phyloP scores from a whole-genome alignment of 495 filamentous ascomycete genomes.

The Durotheca rogersii region DNA sequence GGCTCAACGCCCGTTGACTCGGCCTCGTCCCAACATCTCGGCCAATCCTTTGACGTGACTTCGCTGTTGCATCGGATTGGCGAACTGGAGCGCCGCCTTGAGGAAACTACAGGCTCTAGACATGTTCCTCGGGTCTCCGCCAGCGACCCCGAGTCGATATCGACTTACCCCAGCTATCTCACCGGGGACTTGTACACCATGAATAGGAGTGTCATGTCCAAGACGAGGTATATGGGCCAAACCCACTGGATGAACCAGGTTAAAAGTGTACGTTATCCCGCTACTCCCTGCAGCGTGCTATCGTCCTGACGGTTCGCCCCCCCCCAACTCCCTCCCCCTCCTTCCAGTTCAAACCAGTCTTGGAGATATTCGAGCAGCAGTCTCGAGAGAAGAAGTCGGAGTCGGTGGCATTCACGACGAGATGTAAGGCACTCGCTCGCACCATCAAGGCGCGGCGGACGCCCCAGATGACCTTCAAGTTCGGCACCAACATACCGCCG shows the following conservation, averaged over 20 bases:
- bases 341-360: slow-evolving; percentile 39
- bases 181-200: slow-evolving; percentile 21
- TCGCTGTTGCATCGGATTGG: slow-evolving; percentile 24
- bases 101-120: slow-evolving; percentile 12
- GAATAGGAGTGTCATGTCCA: slow-evolving; percentile 36
- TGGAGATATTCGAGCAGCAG: slow-evolving; percentile 38
- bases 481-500: slow-evolving; percentile 37
- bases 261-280: slow-evolving; percentile 43
- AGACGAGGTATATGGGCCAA: slow-evolving; percentile 53
- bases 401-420: slow-evolving; percentile 36
- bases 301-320: too few relatives aligned
- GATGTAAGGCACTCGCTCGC: slow-evolving; percentile 50
- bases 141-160: slow-evolving; percentile 7
- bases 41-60: slow-evolving; percentile 18
- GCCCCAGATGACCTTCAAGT: slow-evolving; percentile 29
- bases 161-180: slow-evolving; percentile 24
- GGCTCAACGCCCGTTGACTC: slow-evolving; percentile 21
- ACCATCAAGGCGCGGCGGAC: slow-evolving; percentile 47
- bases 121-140: slow-evolving; percentile 1
- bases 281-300: neutral
- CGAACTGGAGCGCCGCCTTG: slow-evolving; percentile 32
- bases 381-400: slow-evolving; percentile 41
- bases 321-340: too few relatives aligned
- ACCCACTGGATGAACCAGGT: slow-evolving; percentile 57
- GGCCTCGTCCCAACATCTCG: slow-evolving; percentile 6